Evolutionary conservation across 2,329 filamentous ascomycete species (phyloP), one percentile per base, ranked within the genome.

Genomic region (Ophiocordyceps australis): DNA sequence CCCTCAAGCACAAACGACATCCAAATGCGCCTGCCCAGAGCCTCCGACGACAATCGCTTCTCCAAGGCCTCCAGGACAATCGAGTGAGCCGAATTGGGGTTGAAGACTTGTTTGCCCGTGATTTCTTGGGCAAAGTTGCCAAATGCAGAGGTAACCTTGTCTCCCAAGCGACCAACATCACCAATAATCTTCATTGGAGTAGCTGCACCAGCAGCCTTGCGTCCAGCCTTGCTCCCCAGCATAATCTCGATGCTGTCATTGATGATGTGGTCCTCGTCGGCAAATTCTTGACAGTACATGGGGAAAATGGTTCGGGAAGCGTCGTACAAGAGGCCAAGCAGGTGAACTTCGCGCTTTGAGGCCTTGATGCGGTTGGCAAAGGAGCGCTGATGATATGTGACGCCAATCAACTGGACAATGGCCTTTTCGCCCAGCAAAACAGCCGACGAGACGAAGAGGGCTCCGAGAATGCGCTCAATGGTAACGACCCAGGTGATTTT

Each of bases 1-100:
- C 82, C 83, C 50, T 95, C 86, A 4, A 89, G 71, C 2, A 93
- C 89, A 45, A 94, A 92, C 1, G 85, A 94, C 81, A 94, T 92
- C 89, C 89, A 95, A 34, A 95, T 75, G 41, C 89, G 77, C 37
- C 72, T 76, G n/a, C 81, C 85, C 30, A 95, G 57, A n/a, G 89
- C 89, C 47, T 95, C 85, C 0, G 83, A 81, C 6, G 82, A 79
- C 31, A 65, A 63, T 22, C 68, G 72, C 54, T 82, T 86, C 50
- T 94, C 85, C 17, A 95, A 61, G 7, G 86, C 89, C 45, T 91
- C 73, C 9, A 91, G 62, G 5, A 95, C 82, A 25, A 95, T 71
- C 0, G 82, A 89, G 46, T 94, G 85, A 1, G 85, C 74, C 5
- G 83, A 79, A 41, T 80, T 86, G 10, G 82, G 76, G 49, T 94